Percentiles rank a stretch among this genome's conserved stretches.
Evolutionary conservation across 192 early-diverging fungal genomes (phyloP).

Genomic region (Cladochytrium replicatum): DNA sequence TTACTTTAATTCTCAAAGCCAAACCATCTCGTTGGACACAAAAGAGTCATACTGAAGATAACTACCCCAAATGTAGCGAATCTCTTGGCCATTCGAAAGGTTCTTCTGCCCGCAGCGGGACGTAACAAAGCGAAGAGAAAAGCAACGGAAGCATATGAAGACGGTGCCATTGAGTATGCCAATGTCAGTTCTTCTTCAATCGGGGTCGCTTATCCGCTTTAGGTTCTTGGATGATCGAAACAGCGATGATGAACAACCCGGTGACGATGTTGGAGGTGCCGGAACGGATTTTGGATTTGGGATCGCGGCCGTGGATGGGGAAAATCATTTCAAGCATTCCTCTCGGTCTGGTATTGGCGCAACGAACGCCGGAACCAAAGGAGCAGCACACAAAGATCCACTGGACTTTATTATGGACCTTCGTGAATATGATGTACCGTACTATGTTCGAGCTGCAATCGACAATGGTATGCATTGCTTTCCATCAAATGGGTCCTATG

Average conservation of each 20-base stretch:
- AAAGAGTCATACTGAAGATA: conserved; percentile 64
- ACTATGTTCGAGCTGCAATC: conserved; percentile 90
- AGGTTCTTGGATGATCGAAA: too few species aligned
- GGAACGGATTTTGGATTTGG: background rate
- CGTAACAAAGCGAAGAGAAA: conserved; percentile 63
- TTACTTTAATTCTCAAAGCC: conserved; percentile 32
- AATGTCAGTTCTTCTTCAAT: conserved; percentile 6
- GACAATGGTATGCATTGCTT: conserved; percentile 54
- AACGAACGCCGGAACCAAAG: conserved; percentile 5
- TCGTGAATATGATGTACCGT: conserved; percentile 96
- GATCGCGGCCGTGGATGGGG: too few species aligned
- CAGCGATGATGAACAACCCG: too few species aligned
- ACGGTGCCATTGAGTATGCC: conserved; percentile 41
- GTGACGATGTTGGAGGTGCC: background rate
- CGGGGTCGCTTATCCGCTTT: background rate
- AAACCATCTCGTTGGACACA: conserved; percentile 79
- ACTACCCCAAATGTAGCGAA: conserved; percentile 76
- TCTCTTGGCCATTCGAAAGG: conserved; percentile 61
- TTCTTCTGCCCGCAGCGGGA: conserved; percentile 56
- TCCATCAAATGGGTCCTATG: background rate
- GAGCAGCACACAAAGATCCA: conserved; percentile 32
- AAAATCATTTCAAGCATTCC: too few species aligned
- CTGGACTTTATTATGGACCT: conserved; percentile 74
- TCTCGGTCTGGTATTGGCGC: background rate
- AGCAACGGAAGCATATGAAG: conserved; percentile 54